Conservation (phyloP, 1,284 basidiomycete genomes). For the Marasmius oreades region DNA sequence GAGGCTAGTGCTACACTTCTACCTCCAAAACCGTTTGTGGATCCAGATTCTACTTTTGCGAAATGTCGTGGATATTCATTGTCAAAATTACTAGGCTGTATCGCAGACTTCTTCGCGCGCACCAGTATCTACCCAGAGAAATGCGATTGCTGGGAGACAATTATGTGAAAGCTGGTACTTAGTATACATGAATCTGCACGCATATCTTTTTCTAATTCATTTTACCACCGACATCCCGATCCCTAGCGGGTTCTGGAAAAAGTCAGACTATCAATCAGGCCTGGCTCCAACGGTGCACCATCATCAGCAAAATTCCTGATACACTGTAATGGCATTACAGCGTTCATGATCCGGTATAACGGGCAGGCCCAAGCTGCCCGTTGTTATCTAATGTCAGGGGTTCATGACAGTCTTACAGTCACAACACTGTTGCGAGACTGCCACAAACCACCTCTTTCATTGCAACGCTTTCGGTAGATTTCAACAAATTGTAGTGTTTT, state of each 20-base stretch:
- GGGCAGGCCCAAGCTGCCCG: too few species aligned
- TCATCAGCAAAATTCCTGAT: too few species aligned
- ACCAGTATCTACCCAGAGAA: slow-evolving; percentile 70
- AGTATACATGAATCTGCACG: neutral
- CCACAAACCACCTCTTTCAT: too few species aligned
- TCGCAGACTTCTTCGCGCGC: slow-evolving; percentile 76
- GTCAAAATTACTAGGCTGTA: slow-evolving; percentile 55
- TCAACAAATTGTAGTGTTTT: too few species aligned
- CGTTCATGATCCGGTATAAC: too few species aligned
- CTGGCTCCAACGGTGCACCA: slow-evolving; percentile 31
- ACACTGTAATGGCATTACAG: too few species aligned
- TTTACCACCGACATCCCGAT: slow-evolving; percentile 19
- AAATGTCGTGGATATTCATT: neutral
- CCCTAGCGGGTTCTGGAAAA: slow-evolving; percentile 41
- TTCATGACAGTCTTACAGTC: too few species aligned
- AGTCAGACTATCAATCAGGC: slow-evolving; percentile 39
- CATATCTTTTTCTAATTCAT: neutral
- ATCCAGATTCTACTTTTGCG: neutral
- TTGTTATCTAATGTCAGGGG: too few species aligned
- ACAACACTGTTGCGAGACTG: too few species aligned
- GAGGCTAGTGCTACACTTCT: slow-evolving; percentile 71
- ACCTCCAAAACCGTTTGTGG: slow-evolving; percentile 72
- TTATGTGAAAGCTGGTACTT: slow-evolving; percentile 80
- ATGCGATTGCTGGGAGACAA: slow-evolving; percentile 86
- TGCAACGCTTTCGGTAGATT: too few species aligned